Evolutionary conservation across 2,329 filamentous ascomycete genomes (phyloP).

Genomic region (Gliomastix tumulicola): DNA sequence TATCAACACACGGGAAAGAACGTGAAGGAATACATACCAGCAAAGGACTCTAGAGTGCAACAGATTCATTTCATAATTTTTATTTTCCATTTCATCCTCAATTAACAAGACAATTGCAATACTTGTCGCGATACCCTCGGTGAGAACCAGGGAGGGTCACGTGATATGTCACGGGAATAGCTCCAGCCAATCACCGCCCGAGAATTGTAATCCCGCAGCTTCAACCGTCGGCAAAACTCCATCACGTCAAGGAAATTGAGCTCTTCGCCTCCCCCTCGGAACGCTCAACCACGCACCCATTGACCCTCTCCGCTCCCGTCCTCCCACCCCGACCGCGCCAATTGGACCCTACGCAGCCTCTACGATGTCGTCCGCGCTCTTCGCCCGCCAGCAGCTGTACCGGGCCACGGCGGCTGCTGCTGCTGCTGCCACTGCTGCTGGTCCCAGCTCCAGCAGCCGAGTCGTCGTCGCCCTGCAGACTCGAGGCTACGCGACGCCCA

Average conservation of each 20-base stretch:
- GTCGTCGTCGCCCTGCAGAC: slow-evolving; percentile 11
- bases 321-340: not conserved
- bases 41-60: too few relatives aligned
- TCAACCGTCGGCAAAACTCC: slow-evolving; percentile 5
- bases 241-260: slow-evolving; percentile 5
- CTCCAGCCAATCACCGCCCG: slow-evolving; percentile 6
- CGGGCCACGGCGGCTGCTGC: slow-evolving; percentile 3
- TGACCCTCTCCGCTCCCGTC: slow-evolving; percentile 1
- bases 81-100: not conserved
- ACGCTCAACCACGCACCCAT: not conserved
- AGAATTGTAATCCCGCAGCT: slow-evolving; percentile 10
- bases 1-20: too few relatives aligned
- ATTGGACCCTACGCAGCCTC: too few relatives aligned
- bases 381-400: slow-evolving; percentile 4
- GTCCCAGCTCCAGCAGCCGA: slow-evolving; percentile 1
- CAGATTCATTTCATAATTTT: too few relatives aligned
- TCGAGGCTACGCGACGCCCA: slow-evolving; percentile 57
- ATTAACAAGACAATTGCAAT: not conserved
- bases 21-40: too few relatives aligned
- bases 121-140: not conserved
- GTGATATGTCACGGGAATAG: slow-evolving; percentile 6
- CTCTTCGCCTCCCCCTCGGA: not conserved
- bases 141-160: slow-evolving; percentile 1
- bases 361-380: not conserved
- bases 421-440: slow-evolving; percentile 1